phyloP scores from a whole-genome alignment of 805 yeast species.

The Dipodascopsis tothii region DNA sequence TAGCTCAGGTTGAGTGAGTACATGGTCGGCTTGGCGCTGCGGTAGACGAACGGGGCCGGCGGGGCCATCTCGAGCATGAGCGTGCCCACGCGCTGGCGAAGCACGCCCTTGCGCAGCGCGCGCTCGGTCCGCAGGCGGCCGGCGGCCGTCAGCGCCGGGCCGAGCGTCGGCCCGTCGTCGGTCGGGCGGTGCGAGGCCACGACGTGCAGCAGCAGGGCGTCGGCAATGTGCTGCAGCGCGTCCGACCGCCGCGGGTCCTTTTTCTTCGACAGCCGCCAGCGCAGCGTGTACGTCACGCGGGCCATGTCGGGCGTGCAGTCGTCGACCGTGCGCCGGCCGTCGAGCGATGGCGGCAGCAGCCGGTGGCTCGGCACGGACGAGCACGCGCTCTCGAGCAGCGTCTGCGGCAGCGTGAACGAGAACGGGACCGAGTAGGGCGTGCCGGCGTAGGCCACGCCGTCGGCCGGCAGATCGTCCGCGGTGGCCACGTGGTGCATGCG shows the following conservation, averaged over 20 bases:
- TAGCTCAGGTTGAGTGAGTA: too few species aligned
- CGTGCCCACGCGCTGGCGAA: slow-evolving; percentile 3
- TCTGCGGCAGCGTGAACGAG: slow-evolving; percentile 17
- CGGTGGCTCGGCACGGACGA: slow-evolving; percentile 8
- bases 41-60: slow-evolving; percentile 8
- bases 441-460: slow-evolving; percentile 5
- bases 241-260: too few species aligned
- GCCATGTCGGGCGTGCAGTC: slow-evolving; percentile 21
- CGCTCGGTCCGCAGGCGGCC: too few species aligned
- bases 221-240: too few species aligned
- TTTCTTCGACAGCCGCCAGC: too few species aligned
- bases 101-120: too few species aligned
- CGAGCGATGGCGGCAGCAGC: slow-evolving; percentile 12
- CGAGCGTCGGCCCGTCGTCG: too few species aligned
- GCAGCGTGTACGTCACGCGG: slow-evolving; percentile 7
- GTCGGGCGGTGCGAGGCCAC: too few species aligned
- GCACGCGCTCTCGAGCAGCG: slow-evolving; percentile 15
- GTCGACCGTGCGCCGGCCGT: slow-evolving; percentile 4
- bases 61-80: slow-evolving; percentile 11
- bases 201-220: too few species aligned
- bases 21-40: not conserved
- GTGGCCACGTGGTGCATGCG: slow-evolving; percentile 10
- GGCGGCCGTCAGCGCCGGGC: too few species aligned
- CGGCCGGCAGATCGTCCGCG: slow-evolving; percentile 6
- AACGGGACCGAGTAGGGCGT: slow-evolving; percentile 9